Evolutionary conservation across 208 protist species (phyloP).

Genomic region (Entamoeba moshkovskii): DNA sequence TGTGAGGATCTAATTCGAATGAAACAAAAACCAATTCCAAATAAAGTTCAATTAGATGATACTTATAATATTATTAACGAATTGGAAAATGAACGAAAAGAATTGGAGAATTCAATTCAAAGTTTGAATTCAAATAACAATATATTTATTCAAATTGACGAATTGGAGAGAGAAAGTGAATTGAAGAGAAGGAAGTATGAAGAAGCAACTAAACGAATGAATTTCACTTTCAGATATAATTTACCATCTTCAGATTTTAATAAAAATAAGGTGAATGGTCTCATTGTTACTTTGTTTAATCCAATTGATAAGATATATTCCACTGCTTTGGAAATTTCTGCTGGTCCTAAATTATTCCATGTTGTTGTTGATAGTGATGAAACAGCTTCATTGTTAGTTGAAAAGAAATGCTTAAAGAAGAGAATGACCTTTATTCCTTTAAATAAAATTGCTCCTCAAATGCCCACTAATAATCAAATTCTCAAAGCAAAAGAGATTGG

Average conservation of each 20-base stretch:
- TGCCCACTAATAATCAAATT: neutral
- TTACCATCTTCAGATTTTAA: neutral
- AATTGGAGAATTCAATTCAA: neutral
- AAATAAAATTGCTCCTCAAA: conserved; percentile 60
- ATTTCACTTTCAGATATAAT: neutral
- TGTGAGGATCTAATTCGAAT: neutral
- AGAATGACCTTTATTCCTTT: conserved; percentile 91
- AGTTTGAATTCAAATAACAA: neutral
- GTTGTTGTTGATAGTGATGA: conserved; percentile 57
- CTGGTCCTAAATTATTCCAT: conserved; percentile 19
- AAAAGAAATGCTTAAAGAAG: conserved; percentile 55
- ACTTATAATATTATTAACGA: neutral
- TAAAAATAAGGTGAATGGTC: neutral
- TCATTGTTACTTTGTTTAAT: neutral
- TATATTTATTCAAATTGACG: neutral
- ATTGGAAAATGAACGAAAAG: neutral
- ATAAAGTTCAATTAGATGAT: neutral
- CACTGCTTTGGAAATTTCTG: conserved; percentile 19
- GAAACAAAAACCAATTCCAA: neutral
- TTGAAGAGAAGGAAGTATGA: neutral
- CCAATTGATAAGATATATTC: neutral
- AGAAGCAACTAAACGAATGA: neutral
- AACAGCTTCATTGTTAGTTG: conserved; percentile 71
- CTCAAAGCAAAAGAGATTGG: conserved; percentile 7
- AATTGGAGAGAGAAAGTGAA: neutral